Percentiles rank a stretch among this genome's conserved stretches.
Conservation (phyloP, 805 yeast genomes). For the Ogataea pini region DNA sequence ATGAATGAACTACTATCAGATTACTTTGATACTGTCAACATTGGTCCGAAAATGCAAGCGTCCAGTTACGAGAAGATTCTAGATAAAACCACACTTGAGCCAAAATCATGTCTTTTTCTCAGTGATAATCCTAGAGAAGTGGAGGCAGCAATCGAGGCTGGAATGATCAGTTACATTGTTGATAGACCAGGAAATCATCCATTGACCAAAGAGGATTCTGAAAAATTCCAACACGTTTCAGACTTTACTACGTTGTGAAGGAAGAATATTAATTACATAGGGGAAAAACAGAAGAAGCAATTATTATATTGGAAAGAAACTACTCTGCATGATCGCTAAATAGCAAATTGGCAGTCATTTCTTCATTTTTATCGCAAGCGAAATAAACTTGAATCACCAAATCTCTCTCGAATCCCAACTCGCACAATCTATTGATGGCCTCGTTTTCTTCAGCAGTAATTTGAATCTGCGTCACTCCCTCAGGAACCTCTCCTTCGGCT, state of each 20-base stretch:
- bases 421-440: conserved; percentile 88
- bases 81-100: conserved; percentile 15
- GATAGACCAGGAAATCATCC: conserved; percentile 75
- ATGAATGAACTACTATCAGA: conserved; percentile 56
- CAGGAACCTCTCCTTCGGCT: conserved; percentile 44
- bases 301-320: conserved; percentile 1
- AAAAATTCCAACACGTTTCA: conserved; percentile 28
- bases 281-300: conserved; percentile 1
- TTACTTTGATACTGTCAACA: conserved; percentile 82
- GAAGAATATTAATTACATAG: conserved; percentile 6
- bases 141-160: conserved; percentile 69
- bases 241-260: conserved; percentile 32
- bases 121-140: conserved; percentile 83
- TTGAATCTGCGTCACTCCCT: conserved; percentile 51
- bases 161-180: conserved; percentile 59
- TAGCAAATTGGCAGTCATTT: conserved; percentile 89
- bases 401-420: conserved; percentile 87
- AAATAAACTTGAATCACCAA: conserved; percentile 90
- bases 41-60: conserved; percentile 67
- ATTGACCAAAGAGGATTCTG: conserved; percentile 39
- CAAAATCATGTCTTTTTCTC: conserved; percentile 49
- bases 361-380: conserved; percentile 98
- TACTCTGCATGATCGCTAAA: conserved; percentile 56
- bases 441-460: conserved; percentile 81
- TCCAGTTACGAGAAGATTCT: conserved; percentile 63